Base-by-base conservation (phyloP, 768 basidiomycete species). In the Xerocomellus intermedius region DNA sequence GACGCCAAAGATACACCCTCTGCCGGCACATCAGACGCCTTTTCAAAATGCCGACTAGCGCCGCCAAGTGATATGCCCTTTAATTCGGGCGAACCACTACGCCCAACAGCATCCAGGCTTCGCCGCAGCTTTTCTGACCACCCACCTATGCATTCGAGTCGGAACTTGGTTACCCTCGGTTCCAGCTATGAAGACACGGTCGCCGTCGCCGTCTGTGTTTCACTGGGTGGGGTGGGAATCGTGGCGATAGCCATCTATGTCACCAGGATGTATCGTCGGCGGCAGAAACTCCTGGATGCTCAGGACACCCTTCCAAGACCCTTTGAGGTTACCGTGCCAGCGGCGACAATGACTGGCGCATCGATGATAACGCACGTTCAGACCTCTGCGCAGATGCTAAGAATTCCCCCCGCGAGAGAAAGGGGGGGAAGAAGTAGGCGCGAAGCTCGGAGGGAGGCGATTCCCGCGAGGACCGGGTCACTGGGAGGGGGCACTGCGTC, bases 221-320 rank as follows among this genome's bases (percentile, higher is more conserved):
- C 69, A 26, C 14, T 71, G 8, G 63, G 57, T 3, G 67, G 67
- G 4, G 50, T 36, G 8, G 59, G 51, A 12, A 33, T 69, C n/a
- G 9, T 65, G 33, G 52, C 43, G 21, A n/a, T 52, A n/a, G 32
- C 42, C 30, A 49, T 55, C 47, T 60, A 43, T 44, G 53, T 58
- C 35, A 47, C 68, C 8, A 54, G 70, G 6, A 64, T 59, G 24
- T 45, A 33, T 64, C 42, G 56, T 30, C 47, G 66, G 22, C 59
- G 55, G 36, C 56, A 32, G 42, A 59, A 58, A 9, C 5, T 48
- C 33, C 26, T 57, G 26, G 52, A 44, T 33, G 58, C 58, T 2
- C 68, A 69, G 41, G 68, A 69, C 26, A 61, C 63, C 21, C 57
- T 56, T 30, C 67, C 69, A 9, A 64, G 69, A 37, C 68, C 68